Evolutionary conservation across 768 basidiomycete species (phyloP).

Genomic region (Hysterangium stoloniferum): DNA sequence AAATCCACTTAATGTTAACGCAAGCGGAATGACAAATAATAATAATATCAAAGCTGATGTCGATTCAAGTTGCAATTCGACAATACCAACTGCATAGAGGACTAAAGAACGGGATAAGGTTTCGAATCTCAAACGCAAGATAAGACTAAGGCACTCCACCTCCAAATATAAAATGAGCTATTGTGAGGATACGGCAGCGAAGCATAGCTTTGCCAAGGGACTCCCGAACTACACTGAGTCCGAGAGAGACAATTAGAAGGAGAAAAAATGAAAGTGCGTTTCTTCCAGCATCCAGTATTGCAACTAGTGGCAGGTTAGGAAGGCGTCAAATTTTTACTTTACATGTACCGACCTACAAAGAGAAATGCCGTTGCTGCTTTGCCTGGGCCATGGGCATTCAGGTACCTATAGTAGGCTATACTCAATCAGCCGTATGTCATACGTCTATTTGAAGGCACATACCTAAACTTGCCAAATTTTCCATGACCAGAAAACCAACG

Average conservation of each 20-base stretch:
- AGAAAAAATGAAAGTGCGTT: slow-evolving; percentile 96
- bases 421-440: background rate
- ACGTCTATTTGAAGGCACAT: slow-evolving; percentile 17
- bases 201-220: slow-evolving; percentile 80
- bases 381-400: slow-evolving; percentile 78
- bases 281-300: slow-evolving; percentile 90
- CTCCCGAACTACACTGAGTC: slow-evolving; percentile 87
- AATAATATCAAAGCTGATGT: slow-evolving; percentile 80
- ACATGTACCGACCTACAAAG: slow-evolving; percentile 62
- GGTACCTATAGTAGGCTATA: slow-evolving; percentile 85
- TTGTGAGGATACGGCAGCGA: slow-evolving; percentile 72
- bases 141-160: slow-evolving; percentile 45
- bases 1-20: slow-evolving; percentile 93
- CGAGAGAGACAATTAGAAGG: slow-evolving; percentile 86
- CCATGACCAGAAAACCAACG: slow-evolving; percentile 78
- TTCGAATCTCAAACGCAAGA: background rate
- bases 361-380: slow-evolving; percentile 81
- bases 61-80: slow-evolving; percentile 85
- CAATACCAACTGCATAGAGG: slow-evolving; percentile 90
- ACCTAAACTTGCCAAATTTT: slow-evolving; percentile 94
- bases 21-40: slow-evolving; percentile 88
- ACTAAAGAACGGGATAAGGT: slow-evolving; percentile 35
- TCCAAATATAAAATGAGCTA: slow-evolving; percentile 87
- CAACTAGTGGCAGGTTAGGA: slow-evolving; percentile 47
- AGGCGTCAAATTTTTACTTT: background rate